Conservation (phyloP, 2,329 filamentous ascomycete species). For the Ophiostoma sp. region DNA sequence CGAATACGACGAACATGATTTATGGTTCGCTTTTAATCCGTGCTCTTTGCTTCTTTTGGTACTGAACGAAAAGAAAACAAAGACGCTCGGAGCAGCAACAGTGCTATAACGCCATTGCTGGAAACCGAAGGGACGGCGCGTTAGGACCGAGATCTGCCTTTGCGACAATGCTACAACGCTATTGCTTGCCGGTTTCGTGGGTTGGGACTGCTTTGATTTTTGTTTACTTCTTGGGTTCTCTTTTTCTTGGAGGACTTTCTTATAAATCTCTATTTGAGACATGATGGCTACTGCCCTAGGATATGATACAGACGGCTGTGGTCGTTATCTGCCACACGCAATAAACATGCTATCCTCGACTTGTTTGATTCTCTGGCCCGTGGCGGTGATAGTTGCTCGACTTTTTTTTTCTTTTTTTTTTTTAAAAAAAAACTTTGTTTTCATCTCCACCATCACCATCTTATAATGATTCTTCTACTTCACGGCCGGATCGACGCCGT, state of each 20-base stretch:
- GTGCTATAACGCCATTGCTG: constrained; percentile 52
- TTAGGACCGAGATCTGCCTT: constrained; percentile 31
- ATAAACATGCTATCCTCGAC: too few species aligned
- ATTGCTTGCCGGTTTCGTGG: constrained; percentile 29
- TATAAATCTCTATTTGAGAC: neutral
- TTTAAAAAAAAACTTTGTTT: too few species aligned
- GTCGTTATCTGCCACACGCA: too few species aligned
- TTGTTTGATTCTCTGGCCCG: too few species aligned
- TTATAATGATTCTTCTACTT: neutral
- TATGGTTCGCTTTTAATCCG: constrained; percentile 16
- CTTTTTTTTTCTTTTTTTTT: too few species aligned
- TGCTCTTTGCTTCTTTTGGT: neutral
- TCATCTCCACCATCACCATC: neutral
- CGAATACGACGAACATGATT: constrained; percentile 28
- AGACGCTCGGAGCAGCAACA: constrained; percentile 47
- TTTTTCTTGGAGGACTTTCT: too few species aligned
- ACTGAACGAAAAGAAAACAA: neutral
- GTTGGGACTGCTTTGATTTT: constrained; percentile 19
- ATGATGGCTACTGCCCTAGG: neutral
- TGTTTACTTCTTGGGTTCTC: too few species aligned
- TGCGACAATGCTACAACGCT: constrained; percentile 29
- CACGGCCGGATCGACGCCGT: neutral
- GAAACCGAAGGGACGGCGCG: constrained; percentile 38
- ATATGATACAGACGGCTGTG: too few species aligned
- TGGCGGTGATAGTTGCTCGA: neutral